Evolutionary conservation across 2,329 filamentous ascomycete genomes (phyloP), one percentile per base, ranked within the genome.

Genomic region (Mycosphaerella sp.): DNA sequence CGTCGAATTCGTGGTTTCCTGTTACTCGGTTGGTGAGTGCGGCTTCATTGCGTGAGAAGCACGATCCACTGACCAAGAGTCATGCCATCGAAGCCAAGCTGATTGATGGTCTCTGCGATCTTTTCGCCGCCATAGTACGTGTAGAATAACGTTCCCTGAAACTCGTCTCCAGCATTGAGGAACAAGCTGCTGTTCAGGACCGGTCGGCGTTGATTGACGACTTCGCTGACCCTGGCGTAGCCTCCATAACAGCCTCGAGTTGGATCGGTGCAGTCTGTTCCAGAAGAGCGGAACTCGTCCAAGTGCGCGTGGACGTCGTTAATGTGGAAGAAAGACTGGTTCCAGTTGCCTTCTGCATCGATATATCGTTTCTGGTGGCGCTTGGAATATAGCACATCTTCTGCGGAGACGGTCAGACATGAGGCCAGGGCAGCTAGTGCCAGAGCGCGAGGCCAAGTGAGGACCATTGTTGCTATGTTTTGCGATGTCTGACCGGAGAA

Each of bases 261-360:
- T 0, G 79, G 75, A 21, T 73, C 67, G 0, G 73, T 77, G 70
- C 82, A 85, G 67, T 84, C 80, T 9, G 79, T 78, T 49, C 82
- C 82, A 0, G 79, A 79, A 12, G 76, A 74, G 25, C 75, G 71
- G 67, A 80, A 85, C 65, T 85, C 68, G 62, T 85, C 81, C 14
- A 85, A 71, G 63, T 85, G 82, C 12, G 82, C 77, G 64, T 85
- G 82, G 12, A 85, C 79, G 63, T 85, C 82, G 62, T 85, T 85
- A 72, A 85, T 75, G 65, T 85, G 82, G 68, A 84, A 84, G 70
- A 85, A 84, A 6, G 53, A 58, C 41, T 60, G 55, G 27, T 61
- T 60, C 54, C 57, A 62, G 45, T 59, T 59, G 53, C 59, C 60
- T 7, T 50, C 47, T 16, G 46, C 50, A 28, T 59, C 57, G 10